Conservation (phyloP, 306 rosid genomes). For the Hippophae tibetana region DNA sequence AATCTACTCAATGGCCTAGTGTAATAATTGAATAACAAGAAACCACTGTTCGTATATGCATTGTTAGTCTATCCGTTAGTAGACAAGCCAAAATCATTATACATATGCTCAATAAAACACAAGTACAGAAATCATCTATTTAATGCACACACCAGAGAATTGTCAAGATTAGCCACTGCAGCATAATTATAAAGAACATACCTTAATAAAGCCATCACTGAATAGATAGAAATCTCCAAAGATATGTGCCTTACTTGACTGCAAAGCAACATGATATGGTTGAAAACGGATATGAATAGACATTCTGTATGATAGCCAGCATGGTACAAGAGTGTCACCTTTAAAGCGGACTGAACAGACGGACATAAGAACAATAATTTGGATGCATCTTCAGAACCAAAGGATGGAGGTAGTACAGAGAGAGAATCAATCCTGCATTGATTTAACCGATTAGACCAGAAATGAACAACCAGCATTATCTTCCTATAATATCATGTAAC, state of each 20-base stretch:
- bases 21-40: no score
- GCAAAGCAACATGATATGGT: constrained; percentile 35
- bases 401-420: constrained; percentile 75
- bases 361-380: constrained; percentile 70
- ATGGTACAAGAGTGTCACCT: constrained; percentile 44
- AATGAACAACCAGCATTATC: constrained; percentile 4
- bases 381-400: constrained; percentile 84
- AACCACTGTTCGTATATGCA: no score
- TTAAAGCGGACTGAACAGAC: constrained; percentile 69
- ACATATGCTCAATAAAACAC: no score
- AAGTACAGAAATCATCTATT: no score
- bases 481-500: background rate
- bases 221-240: constrained; percentile 75
- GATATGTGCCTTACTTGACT: constrained; percentile 71
- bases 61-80: no score
- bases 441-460: constrained; percentile 8
- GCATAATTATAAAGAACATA: constrained; percentile 8
- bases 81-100: no score
- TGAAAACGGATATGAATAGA: constrained; percentile 15
- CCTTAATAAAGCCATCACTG: constrained; percentile 81
- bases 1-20: no score
- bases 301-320: constrained; percentile 5
- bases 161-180: no score
- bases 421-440: constrained; percentile 83
- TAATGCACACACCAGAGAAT: no score